Evolutionary conservation across 148 eudicot species (phyloP).

Genomic region (Arbutus unedo): DNA sequence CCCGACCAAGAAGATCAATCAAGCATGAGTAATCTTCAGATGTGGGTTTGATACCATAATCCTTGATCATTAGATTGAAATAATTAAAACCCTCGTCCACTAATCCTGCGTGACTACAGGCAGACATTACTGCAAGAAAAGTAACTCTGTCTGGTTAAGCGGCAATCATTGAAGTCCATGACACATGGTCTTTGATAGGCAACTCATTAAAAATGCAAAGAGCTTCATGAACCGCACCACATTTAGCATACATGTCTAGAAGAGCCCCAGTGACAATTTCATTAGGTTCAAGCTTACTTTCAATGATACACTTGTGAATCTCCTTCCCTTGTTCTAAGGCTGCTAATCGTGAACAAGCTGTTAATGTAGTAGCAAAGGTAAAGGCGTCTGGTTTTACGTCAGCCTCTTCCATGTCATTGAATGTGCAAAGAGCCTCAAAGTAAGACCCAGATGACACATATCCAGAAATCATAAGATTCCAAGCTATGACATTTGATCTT

Average conservation of each 20-base stretch:
- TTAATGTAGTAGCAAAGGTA: not conserved
- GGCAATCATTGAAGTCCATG: slow-evolving; percentile 41
- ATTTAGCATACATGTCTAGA: slow-evolving; percentile 37
- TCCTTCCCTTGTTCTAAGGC: slow-evolving; percentile 9
- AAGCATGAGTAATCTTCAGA: slow-evolving; percentile 34
- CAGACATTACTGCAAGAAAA: slow-evolving; percentile 29
- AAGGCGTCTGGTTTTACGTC: not conserved
- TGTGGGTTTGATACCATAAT: slow-evolving; percentile 26
- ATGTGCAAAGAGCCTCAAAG: not conserved
- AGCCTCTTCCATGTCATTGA: not conserved
- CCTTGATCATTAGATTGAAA: slow-evolving; percentile 25
- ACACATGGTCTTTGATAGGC: slow-evolving; percentile 29
- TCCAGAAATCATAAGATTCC: slow-evolving; percentile 9
- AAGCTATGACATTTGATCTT: slow-evolving; percentile 4
- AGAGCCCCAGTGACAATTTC: slow-evolving; percentile 30
- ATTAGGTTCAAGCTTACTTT: slow-evolving; percentile 15
- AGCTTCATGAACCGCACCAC: slow-evolving; percentile 36
- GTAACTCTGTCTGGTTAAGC: slow-evolving; percentile 37
- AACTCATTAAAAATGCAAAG: slow-evolving; percentile 22
- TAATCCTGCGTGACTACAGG: slow-evolving; percentile 38
- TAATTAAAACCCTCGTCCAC: slow-evolving; percentile 31
- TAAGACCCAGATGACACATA: slow-evolving; percentile 6
- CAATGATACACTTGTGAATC: slow-evolving; percentile 11
- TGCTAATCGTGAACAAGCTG: not conserved
- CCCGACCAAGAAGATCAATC: slow-evolving; percentile 36